Evolutionary conservation across 768 basidiomycete genomes (phyloP).

Genomic region (Agrocybe praecox): DNA sequence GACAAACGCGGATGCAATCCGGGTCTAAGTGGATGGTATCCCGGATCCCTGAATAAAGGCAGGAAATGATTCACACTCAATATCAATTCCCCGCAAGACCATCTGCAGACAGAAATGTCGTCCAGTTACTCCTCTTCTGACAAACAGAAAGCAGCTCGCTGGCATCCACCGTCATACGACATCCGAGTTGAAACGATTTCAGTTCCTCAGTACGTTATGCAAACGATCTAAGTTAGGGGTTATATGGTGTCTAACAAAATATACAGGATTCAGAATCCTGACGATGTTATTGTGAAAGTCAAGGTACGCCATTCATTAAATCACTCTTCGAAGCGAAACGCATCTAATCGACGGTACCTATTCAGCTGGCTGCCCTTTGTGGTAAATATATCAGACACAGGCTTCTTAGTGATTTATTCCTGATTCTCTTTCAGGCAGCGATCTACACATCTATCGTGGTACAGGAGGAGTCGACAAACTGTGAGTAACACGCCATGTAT

Average conservation of each 20-base stretch:
- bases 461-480: constrained; percentile 52
- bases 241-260: not conserved
- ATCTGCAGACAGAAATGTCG: constrained; percentile 10
- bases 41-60: not conserved
- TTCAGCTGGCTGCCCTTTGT: constrained; percentile 66
- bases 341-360: not conserved
- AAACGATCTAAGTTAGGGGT: not conserved
- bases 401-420: not conserved
- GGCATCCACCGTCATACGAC: constrained; percentile 70
- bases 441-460: constrained; percentile 76
- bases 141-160: constrained; percentile 51
- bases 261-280: constrained; percentile 65
- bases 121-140: constrained; percentile 10
- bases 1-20: constrained; percentile 14
- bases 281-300: constrained; percentile 80
- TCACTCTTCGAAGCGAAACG: not conserved
- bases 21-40: not conserved
- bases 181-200: constrained; percentile 68
- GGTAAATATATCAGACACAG: constrained; percentile 32
- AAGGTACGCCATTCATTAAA: constrained; percentile 41
- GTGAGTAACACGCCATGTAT: constrained; percentile 36
- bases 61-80: not conserved
- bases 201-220: constrained; percentile 44
- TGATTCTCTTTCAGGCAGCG: constrained; percentile 49
- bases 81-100: not conserved